Evolutionary conservation across 805 yeast species (phyloP).

Genomic region (Zygotorulaspora danielsina): DNA sequence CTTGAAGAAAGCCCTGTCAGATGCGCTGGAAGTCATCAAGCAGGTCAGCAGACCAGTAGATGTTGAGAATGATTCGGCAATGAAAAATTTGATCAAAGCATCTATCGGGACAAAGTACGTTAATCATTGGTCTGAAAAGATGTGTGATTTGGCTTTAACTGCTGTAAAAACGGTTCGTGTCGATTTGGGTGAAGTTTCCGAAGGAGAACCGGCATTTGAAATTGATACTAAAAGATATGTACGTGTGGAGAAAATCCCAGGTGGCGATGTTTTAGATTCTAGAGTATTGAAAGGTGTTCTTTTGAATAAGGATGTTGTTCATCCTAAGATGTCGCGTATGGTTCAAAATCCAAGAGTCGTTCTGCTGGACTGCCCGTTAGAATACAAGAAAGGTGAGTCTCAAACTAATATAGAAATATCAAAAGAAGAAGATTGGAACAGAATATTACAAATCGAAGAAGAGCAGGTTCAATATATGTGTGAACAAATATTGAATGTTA

Average conservation of each 20-base stretch:
- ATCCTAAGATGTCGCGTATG: constrained; percentile 92
- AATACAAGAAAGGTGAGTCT: constrained; percentile 98
- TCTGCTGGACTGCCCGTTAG: constrained; percentile 91
- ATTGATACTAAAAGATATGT: constrained; percentile 91
- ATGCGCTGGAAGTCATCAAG: constrained; percentile 84
- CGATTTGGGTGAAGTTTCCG: constrained; percentile 42
- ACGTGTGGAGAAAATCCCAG: constrained; percentile 93
- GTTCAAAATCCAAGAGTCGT: constrained; percentile 87
- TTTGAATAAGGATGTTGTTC: constrained; percentile 96
- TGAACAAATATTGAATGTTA: constrained; percentile 74
- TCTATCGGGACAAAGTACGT: constrained; percentile 96
- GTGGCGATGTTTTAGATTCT: constrained; percentile 92
- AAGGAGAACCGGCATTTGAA: constrained; percentile 59
- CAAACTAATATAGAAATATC: constrained; percentile 97
- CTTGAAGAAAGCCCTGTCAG: constrained; percentile 81
- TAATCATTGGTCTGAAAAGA: constrained; percentile 80
- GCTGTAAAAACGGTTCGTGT: constrained; percentile 82
- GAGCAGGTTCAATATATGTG: constrained; percentile 89
- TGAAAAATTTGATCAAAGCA: constrained; percentile 80
- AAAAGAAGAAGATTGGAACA: constrained; percentile 93
- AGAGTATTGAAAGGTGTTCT: constrained; percentile 85
- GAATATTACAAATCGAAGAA: constrained; percentile 93
- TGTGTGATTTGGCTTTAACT: constrained; percentile 82
- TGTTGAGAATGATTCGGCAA: constrained; percentile 73
- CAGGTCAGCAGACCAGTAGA: constrained; percentile 82